Conservation (phyloP, 2,329 filamentous ascomycete species). For the Penicillium sp. region DNA sequence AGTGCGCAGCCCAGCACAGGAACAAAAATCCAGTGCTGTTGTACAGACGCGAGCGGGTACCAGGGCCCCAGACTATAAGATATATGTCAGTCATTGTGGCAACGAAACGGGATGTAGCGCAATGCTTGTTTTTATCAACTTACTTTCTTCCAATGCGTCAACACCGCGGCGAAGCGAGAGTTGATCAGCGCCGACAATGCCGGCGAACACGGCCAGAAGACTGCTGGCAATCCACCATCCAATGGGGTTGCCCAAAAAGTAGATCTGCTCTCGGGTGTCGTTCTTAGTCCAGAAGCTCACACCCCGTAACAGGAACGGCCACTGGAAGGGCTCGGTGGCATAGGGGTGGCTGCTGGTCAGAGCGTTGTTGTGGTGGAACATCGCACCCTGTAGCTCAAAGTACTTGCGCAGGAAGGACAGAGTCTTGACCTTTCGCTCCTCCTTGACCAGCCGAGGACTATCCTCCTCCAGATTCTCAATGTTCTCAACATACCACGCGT, state of each 20-base stretch:
- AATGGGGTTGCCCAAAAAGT: constrained; percentile 94
- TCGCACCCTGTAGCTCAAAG: constrained; percentile 91
- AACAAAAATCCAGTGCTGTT: constrained; percentile 99
- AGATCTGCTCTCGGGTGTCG: constrained; percentile 93
- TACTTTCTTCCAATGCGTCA: constrained; percentile 89
- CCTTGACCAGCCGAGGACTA: constrained; percentile 70
- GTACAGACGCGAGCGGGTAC: constrained; percentile 89
- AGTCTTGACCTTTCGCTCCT: constrained; percentile 74
- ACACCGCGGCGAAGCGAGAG: constrained; percentile 88
- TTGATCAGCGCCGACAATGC: constrained; percentile 89
- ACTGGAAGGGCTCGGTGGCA: constrained; percentile 89
- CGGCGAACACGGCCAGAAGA: constrained; percentile 86
- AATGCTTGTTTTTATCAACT: constrained; percentile 47
- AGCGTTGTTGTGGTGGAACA: constrained; percentile 99
- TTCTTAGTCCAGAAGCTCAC: constrained; percentile 99
- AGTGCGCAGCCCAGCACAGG: constrained; percentile 95
- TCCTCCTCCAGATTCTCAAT: constrained; percentile 75
- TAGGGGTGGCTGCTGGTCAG: constrained; percentile 97
- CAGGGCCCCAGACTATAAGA: constrained; percentile 51
- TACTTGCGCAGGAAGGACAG: constrained; percentile 92
- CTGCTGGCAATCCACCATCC: constrained; percentile 97
- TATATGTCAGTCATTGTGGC: constrained; percentile 7
- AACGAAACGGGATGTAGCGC: not conserved
- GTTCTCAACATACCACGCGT: constrained; percentile 91
- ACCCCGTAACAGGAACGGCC: constrained; percentile 94